Evolutionary conservation across 1,139 yeast species (phyloP).

Genomic region (Pichiaceae sp.): DNA sequence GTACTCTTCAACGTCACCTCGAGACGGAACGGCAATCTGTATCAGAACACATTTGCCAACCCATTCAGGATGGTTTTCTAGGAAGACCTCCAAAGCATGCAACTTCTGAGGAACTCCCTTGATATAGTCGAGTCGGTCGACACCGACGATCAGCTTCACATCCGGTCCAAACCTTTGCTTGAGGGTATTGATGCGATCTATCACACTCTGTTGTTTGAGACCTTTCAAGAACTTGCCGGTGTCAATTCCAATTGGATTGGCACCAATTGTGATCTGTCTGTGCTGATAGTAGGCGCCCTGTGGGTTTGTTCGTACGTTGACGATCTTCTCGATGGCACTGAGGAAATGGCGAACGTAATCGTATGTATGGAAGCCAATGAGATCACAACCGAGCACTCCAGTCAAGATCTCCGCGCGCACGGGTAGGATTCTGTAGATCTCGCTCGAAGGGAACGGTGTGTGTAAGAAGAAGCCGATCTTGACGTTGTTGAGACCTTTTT

Average conservation of each 20-base stretch:
- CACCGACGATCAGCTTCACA: constrained; percentile 86
- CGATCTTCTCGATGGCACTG: constrained; percentile 81
- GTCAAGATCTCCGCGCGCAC: constrained; percentile 86
- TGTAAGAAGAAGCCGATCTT: constrained; percentile 90
- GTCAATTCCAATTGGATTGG: constrained; percentile 97
- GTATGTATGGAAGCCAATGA: constrained; percentile 98
- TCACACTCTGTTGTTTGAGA: constrained; percentile 52
- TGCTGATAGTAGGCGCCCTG: constrained; percentile 82
- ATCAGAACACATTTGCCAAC: constrained; percentile 93
- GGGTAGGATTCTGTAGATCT: constrained; percentile 90
- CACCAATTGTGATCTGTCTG: constrained; percentile 78
- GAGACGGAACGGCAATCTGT: constrained; percentile 95
- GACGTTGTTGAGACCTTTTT: constrained; percentile 37
- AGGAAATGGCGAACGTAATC: constrained; percentile 98
- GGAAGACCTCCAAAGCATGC: constrained; percentile 89
- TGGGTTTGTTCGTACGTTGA: constrained; percentile 78
- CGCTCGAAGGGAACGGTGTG: constrained; percentile 97
- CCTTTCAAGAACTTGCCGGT: constrained; percentile 87
- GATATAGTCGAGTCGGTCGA: constrained; percentile 89
- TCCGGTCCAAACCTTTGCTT: constrained; percentile 56
- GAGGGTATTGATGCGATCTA: constrained; percentile 55
- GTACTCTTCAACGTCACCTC: constrained; percentile 98
- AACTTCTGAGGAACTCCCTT: constrained; percentile 97
- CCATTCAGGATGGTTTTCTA: constrained; percentile 95
- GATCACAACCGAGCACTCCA: constrained; percentile 90